These are phyloP conservation scores for Erysimum cheiri DNA, from an alignment of 441 rosid species.

Conservation along the genomic window DNA sequence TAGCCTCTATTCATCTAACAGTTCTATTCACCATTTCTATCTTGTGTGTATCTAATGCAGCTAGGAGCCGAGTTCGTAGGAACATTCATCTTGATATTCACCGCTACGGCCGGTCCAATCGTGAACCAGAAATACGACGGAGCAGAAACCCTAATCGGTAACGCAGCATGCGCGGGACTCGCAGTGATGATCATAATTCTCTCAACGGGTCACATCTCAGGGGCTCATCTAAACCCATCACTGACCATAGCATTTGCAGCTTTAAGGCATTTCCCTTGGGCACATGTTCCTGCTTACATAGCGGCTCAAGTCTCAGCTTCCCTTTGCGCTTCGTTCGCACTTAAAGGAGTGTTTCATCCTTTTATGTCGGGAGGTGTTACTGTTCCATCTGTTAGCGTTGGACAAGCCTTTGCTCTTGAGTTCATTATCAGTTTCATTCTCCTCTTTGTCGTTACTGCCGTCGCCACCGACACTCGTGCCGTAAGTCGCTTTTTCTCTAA, in stretches of 20 bases:
- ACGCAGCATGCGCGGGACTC: constrained; percentile 88
- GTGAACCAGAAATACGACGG: constrained; percentile 85
- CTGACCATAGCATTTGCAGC: constrained; percentile 94
- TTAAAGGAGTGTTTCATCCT: constrained; percentile 85
- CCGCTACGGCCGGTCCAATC: constrained; percentile 90
- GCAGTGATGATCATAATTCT: constrained; percentile 92
- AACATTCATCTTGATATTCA: constrained; percentile 88
- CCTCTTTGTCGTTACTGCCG: constrained; percentile 73
- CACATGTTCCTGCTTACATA: constrained; percentile 89
- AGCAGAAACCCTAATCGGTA: constrained; percentile 85
- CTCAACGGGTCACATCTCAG: constrained; percentile 94
- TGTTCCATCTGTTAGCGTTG: constrained; percentile 61
- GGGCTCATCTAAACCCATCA: constrained; percentile 97
- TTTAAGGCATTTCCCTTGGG: constrained; percentile 92
- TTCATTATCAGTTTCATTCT: constrained; percentile 72
- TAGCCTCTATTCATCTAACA: background rate
- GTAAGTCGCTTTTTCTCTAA: constrained; percentile 43
- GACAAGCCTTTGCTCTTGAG: constrained; percentile 81
- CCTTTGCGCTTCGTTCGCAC: constrained; percentile 89
- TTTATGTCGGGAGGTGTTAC: constrained; percentile 95
- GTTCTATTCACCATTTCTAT: background rate
- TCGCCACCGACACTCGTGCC: constrained; percentile 83
- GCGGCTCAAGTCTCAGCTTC: constrained; percentile 92
- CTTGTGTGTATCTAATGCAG: constrained; percentile 44
- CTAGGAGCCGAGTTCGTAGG: constrained; percentile 98